Evolutionary conservation across 257 asterid species (phyloP), one percentile per base, ranked within the genome.

Genomic region (Parsonsia alboflavescens): DNA sequence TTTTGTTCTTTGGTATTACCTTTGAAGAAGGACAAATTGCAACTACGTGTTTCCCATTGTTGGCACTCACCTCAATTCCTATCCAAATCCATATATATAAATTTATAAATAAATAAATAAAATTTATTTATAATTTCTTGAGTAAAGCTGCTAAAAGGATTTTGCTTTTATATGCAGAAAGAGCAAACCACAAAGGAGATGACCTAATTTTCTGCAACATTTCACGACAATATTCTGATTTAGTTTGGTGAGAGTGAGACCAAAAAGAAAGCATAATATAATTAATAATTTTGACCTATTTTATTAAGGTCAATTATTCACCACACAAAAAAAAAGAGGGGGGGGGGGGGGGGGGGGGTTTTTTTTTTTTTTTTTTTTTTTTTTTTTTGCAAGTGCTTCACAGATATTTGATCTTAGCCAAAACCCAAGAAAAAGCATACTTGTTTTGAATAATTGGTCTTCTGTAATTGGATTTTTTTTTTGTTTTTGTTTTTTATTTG

Each of bases 321-420:
- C 39, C 39, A 33, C 39, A 33, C 1, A 28, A 16, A 42, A 19
- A 19, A 10, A 41, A 21, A 17, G 39, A 36, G 16, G 15, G 7
- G 19, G 6, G 8, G n/a, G n/a, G n/a, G n/a, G n/a, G n/a, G n/a
- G n/a, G n/a, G n/a, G n/a, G n/a, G n/a, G n/a, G n/a, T n/a, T n/a
- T n/a, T n/a, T n/a, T n/a, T n/a, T n/a, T n/a, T n/a, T 17, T 48
- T 0, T 1, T 10, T 52, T 52, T 6, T 64, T 6, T 36, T 17
- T 6, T 4, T 68, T 39, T 2, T 58, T 71, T 24, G 30, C 49
- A 58, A 77, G 72, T 77, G 76, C 68, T 30, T 61, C 70, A 58
- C 64, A 50, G 61, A 49, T 24, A 10, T 70, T 77, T 50, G 72
- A 63, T 64, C 65, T 71, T 77, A 71, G 58, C 76, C 76, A 71